These are phyloP conservation scores for Wickerhamiella kurtzmanii DNA, from an alignment of 805 yeast species.

Conservation along the genomic window DNA sequence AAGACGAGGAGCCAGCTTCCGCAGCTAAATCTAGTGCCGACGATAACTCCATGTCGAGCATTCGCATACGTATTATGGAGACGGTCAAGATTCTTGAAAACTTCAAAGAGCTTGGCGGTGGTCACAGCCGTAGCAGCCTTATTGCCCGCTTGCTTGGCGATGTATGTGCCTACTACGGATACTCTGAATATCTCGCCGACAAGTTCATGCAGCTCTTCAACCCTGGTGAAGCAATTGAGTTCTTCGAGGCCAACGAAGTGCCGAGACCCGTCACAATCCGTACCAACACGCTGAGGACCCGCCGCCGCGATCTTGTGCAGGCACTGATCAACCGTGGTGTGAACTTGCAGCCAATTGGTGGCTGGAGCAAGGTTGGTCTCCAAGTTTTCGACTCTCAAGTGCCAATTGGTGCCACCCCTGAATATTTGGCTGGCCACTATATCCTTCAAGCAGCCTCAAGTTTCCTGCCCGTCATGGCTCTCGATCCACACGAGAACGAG, in stretches of 20 bases:
- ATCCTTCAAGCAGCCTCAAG: conserved; percentile 97
- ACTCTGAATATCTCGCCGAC: conserved; percentile 82
- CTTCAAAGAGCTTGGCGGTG: conserved; percentile 44
- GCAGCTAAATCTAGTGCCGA: conserved; percentile 12
- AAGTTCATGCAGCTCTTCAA: conserved; percentile 82
- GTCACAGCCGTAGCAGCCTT: conserved; percentile 75
- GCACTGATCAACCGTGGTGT: conserved; percentile 92
- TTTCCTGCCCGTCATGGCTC: conserved; percentile 93
- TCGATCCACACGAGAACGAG: conserved; percentile 94
- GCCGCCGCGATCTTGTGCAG: conserved; percentile 93
- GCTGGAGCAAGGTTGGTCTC: conserved; percentile 96
- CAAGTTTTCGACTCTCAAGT: conserved; percentile 97
- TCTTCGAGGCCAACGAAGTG: conserved; percentile 95
- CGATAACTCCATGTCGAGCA: conserved; percentile 38
- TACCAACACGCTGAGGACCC: conserved; percentile 89
- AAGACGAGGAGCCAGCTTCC: conserved; percentile 14
- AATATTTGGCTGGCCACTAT: conserved; percentile 94
- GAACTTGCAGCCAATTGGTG: conserved; percentile 89
- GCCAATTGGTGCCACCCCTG: conserved; percentile 99
- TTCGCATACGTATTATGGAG: conserved; percentile 91
- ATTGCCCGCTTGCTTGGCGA: conserved; percentile 65
- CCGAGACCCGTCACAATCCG: conserved; percentile 94
- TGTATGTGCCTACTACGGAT: conserved; percentile 88
- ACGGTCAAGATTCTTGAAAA: conserved; percentile 87
- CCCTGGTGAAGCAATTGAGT: conserved; percentile 94